Evolutionary conservation across 2,329 filamentous ascomycete species (phyloP).

Genomic region (Neopestalotiopsis clavispora): DNA sequence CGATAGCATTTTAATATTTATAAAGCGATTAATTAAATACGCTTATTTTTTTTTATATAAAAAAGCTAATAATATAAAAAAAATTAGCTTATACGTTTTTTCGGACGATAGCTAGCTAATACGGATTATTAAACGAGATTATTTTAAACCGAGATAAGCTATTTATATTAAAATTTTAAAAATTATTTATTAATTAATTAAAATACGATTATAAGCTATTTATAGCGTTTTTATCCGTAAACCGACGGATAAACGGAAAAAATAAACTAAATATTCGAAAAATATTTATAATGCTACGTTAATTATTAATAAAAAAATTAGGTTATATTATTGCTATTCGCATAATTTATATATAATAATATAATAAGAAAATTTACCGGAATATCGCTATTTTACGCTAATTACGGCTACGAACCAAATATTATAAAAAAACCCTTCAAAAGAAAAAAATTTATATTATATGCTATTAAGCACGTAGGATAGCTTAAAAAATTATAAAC

Average conservation of each 20-base stretch:
- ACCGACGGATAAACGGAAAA: constrained; percentile 20
- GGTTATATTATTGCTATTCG: constrained; percentile 12
- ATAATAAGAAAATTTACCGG: background rate
- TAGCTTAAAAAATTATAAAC: background rate
- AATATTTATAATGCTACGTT: constrained; percentile 13
- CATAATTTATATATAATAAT: background rate
- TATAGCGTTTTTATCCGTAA: constrained; percentile 22
- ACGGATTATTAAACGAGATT: too few relatives aligned
- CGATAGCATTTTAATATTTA: background rate
- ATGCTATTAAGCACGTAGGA: background rate
- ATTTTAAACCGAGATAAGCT: background rate
- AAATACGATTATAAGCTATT: background rate
- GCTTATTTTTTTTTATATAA: background rate
- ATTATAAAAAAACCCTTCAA: constrained; percentile 5
- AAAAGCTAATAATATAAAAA: background rate
- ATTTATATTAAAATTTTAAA: constrained; percentile 10
- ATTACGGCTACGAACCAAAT: background rate
- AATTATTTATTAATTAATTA: background rate
- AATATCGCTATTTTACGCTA: constrained; percentile 11
- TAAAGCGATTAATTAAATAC: background rate
- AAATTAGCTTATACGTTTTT: background rate
- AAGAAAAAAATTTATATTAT: background rate
- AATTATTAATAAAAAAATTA: constrained; percentile 17
- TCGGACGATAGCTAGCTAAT: too few relatives aligned
- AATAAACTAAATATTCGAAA: background rate